Conservation (phyloP, 2,329 filamentous ascomycete genomes). For the Sclerotinia minor region DNA sequence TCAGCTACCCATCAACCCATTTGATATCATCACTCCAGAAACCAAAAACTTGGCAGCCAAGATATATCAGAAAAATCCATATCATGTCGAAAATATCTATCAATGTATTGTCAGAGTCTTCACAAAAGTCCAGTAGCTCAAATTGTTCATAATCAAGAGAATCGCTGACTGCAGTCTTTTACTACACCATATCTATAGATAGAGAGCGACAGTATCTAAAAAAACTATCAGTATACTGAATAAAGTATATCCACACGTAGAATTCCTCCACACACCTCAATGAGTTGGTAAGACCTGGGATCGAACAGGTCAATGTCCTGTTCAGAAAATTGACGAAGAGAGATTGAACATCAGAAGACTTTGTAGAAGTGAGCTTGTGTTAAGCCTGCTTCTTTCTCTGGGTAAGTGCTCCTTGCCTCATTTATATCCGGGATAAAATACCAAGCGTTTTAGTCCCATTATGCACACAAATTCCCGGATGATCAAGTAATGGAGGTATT, state of each 20-base stretch:
- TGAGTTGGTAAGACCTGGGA: constrained; percentile 41
- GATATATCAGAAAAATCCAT: too few species aligned
- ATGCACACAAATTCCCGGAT: background rate
- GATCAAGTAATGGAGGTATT: background rate
- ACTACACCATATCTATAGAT: background rate
- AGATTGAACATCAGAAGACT: background rate
- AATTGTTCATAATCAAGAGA: background rate
- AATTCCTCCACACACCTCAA: constrained; percentile 1
- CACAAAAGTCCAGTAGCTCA: background rate
- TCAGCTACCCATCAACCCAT: too few species aligned
- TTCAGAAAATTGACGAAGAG: constrained; percentile 21
- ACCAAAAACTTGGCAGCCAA: too few species aligned
- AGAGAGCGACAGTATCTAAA: background rate
- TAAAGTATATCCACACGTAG: background rate
- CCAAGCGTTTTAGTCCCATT: background rate
- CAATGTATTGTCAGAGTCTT: background rate
- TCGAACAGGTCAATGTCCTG: background rate
- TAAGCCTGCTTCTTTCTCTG: background rate
- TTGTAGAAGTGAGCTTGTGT: background rate
- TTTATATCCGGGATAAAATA: background rate
- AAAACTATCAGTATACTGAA: background rate
- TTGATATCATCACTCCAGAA: too few species aligned
- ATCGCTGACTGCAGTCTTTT: background rate
- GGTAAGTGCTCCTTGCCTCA: too few species aligned
- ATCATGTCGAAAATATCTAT: too few species aligned